phyloP scores from a whole-genome alignment of 148 eudicot genomes.

The Hydrangea macrophylla region DNA sequence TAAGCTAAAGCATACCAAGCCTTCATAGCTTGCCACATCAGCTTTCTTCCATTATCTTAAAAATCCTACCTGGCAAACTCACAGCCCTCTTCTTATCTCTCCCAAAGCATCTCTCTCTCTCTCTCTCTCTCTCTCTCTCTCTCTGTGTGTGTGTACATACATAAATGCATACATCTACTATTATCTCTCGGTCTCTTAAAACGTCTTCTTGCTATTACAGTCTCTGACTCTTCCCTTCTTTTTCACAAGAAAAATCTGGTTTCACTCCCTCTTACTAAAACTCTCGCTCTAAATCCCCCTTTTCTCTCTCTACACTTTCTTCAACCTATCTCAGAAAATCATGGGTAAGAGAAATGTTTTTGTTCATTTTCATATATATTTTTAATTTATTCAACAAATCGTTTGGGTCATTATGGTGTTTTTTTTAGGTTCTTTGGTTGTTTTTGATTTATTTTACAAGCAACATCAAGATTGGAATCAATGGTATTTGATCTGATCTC shows the following conservation, averaged over 20 bases:
- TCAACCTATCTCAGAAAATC: neutral
- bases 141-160: too few species aligned
- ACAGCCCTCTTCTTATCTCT: too few species aligned
- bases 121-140: too few species aligned
- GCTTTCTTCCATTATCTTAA: too few species aligned
- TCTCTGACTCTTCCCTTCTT: too few species aligned
- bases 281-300: neutral
- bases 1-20: too few species aligned
- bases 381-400: neutral
- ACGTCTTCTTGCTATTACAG: too few species aligned
- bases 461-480: constrained; percentile 79
- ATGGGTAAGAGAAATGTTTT: neutral
- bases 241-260: neutral
- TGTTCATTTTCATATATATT: neutral
- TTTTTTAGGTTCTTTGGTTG: neutral
- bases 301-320: neutral
- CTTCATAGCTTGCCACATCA: too few species aligned
- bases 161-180: too few species aligned
- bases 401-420: neutral
- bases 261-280: neutral
- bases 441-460: constrained; percentile 25
- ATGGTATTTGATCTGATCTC: constrained; percentile 49
- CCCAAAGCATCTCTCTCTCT: too few species aligned
- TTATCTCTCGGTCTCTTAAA: too few species aligned
- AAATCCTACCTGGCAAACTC: too few species aligned